A percentile compares a stretch with the other conserved stretches of the same genome.
phyloP scores from a whole-genome alignment of 1,284 basidiomycete species.

The Microbotryum violaceum region DNA sequence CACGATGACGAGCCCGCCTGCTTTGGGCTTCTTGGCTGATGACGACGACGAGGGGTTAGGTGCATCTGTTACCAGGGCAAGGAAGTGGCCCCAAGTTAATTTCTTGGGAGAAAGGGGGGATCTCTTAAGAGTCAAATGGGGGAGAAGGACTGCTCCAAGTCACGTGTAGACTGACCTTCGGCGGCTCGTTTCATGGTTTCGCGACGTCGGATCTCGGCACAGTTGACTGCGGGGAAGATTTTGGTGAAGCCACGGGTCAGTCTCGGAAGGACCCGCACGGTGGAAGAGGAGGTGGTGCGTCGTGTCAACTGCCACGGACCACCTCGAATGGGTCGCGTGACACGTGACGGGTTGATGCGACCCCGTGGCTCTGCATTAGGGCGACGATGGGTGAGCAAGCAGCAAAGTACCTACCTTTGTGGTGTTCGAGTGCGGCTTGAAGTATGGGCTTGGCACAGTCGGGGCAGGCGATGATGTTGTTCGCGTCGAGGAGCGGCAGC shows the following conservation, averaged over 20 bases:
- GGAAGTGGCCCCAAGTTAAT: not conserved
- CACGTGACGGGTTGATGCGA: too few species aligned
- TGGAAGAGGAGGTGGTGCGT: too few species aligned
- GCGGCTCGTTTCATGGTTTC: constrained; percentile 29
- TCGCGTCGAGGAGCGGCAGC: constrained; percentile 1
- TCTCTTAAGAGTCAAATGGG: not conserved
- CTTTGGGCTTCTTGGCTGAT: constrained; percentile 1
- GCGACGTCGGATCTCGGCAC: constrained; percentile 50
- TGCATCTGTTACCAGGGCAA: not conserved
- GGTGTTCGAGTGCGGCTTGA: constrained; percentile 63
- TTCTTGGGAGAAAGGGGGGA: not conserved
- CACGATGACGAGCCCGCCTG: constrained; percentile 18
- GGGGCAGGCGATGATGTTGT: constrained; percentile 57
- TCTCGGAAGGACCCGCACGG: too few species aligned
- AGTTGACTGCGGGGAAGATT: constrained; percentile 48
- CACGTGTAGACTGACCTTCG: constrained; percentile 13
- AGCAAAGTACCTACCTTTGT: constrained; percentile 61
- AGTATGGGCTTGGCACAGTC: constrained; percentile 70
- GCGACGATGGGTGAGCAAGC: not conserved
- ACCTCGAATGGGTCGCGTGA: too few species aligned
- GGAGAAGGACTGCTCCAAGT: not conserved
- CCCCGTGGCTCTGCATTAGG: too few species aligned
- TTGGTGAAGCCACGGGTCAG: too few species aligned
- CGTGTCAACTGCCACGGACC: too few species aligned
- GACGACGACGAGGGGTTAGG: not conserved